A percentile compares a stretch with the other conserved stretches of the same genome.
phyloP scores from a whole-genome alignment of 768 basidiomycete genomes.

The Panaeolus cyanescens region DNA sequence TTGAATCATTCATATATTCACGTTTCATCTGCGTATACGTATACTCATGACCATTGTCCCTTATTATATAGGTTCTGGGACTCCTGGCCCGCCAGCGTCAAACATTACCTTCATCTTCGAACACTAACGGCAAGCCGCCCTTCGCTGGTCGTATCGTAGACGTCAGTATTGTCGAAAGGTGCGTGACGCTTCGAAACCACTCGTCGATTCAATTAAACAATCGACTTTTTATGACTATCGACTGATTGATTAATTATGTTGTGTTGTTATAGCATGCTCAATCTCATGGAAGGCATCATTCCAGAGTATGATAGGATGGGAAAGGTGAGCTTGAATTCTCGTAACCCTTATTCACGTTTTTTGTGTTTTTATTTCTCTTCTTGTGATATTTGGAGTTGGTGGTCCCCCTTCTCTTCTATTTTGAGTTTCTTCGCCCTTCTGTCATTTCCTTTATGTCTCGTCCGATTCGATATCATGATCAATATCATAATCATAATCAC shows the following conservation, averaged over 20 bases:
- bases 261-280: slow-evolving; percentile 56
- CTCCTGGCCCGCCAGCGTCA: slow-evolving; percentile 48
- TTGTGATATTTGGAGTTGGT: too few species aligned
- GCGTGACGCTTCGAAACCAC: too few species aligned
- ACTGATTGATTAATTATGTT: not conserved
- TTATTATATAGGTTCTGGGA: slow-evolving; percentile 53
- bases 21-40: too few species aligned
- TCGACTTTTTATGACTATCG: too few species aligned
- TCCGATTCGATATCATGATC: too few species aligned
- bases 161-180: slow-evolving; percentile 77
- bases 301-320: slow-evolving; percentile 76
- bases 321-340: slow-evolving; percentile 39
- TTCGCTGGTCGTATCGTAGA: slow-evolving; percentile 61
- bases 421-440: not conserved
- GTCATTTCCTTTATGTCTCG: too few species aligned
- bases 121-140: slow-evolving; percentile 26
- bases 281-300: slow-evolving; percentile 76
- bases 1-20: too few species aligned
- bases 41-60: not conserved
- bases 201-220: too few species aligned
- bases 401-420: not conserved
- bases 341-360: too few species aligned
- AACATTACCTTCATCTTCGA: not conserved
- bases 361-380: not conserved
- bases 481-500: too few species aligned